These are phyloP conservation scores for Lasiosphaeriaceae sp. DNA, from an alignment of 495 filamentous ascomycete genomes.

Conservation along the genomic window DNA sequence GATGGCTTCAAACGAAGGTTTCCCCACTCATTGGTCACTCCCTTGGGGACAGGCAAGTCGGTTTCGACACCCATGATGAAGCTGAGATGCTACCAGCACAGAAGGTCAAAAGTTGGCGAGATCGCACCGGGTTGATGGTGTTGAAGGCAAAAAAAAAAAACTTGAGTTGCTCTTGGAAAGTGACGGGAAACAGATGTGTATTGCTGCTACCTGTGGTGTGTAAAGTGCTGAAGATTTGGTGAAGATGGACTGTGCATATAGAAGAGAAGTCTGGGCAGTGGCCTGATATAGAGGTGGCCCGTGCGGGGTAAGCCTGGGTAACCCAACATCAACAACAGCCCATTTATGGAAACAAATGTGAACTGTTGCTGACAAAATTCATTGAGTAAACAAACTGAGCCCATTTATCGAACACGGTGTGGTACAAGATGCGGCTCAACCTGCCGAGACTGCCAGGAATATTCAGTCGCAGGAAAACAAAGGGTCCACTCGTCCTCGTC, in stretches of 20 bases:
- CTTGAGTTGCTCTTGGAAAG: no score
- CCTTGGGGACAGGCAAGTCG: conserved; percentile 5
- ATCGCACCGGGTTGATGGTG: neutral
- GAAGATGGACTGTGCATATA: no score
- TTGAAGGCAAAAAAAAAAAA: neutral
- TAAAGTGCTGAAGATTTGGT: neutral
- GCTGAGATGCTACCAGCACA: neutral
- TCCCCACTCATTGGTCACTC: conserved; percentile 8
- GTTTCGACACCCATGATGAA: conserved; percentile 17
- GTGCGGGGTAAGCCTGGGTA: neutral
- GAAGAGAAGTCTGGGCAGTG: no score
- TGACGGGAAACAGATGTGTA: no score
- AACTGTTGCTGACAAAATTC: no score
- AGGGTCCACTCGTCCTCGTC: conserved; percentile 17
- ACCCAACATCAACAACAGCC: no score
- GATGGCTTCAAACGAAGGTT: conserved; percentile 12
- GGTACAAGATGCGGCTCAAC: conserved; percentile 21
- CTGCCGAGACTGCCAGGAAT: conserved; percentile 6
- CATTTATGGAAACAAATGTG: no score
- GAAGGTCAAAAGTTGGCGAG: neutral
- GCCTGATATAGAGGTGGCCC: neutral
- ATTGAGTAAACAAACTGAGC: no score
- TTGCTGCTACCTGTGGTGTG: no score
- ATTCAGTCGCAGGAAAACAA: neutral
- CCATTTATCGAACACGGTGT: no score